Conservation (phyloP, 257 asterid species). For the Mentha longifolia region DNA sequence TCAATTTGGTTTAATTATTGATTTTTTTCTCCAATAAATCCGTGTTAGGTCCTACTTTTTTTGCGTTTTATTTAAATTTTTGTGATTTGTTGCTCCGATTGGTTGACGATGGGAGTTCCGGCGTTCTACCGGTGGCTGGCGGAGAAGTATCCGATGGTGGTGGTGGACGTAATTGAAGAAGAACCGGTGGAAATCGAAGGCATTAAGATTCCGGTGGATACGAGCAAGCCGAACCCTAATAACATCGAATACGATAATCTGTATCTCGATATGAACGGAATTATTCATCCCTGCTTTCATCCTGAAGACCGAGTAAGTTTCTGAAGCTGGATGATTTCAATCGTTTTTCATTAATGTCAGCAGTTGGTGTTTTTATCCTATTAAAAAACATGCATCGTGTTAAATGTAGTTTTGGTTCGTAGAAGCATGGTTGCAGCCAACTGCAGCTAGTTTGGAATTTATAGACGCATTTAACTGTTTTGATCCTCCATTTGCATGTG, state of each 20-base stretch:
- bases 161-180: constrained; percentile 85
- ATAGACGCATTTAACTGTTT: background rate
- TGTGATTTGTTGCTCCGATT: constrained; percentile 17
- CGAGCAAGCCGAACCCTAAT: constrained; percentile 92
- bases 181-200: constrained; percentile 78
- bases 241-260: constrained; percentile 77
- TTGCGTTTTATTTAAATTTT: background rate
- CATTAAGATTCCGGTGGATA: constrained; percentile 81
- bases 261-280: constrained; percentile 94
- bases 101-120: constrained; percentile 85
- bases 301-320: constrained; percentile 90
- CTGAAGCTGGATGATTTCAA: background rate
- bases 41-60: background rate
- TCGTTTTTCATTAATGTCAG: background rate
- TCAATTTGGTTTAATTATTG: background rate
- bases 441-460: constrained; percentile 1
- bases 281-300: constrained; percentile 95
- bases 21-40: background rate
- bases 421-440: background rate
- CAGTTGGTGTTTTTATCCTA: background rate
- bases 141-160: constrained; percentile 94
- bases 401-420: background rate
- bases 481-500: background rate
- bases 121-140: constrained; percentile 98
- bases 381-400: background rate